A percentile compares a stretch with the other conserved stretches of the same genome.
phyloP scores from a whole-genome alignment of 2,329 filamentous ascomycete species.

The Fusarium pseudoanthophilum region DNA sequence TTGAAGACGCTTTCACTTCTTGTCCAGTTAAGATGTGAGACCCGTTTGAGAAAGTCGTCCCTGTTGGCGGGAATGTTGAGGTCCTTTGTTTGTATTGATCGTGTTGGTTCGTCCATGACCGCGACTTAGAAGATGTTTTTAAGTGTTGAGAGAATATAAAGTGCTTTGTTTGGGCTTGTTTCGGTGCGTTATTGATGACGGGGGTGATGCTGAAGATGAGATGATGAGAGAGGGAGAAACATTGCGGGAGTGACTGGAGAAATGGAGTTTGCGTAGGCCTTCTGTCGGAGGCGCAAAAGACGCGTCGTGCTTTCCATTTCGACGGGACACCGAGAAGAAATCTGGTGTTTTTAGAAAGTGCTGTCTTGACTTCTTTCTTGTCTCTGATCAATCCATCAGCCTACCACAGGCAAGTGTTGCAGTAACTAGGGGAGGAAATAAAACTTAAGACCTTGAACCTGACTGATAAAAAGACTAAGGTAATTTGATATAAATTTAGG shows the following conservation, averaged over 20 bases:
- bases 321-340: rapidly evolving
- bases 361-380: not conserved
- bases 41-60: no score
- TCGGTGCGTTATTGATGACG: not conserved
- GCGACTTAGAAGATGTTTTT: not conserved
- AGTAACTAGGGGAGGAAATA: not conserved
- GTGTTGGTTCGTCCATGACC: not conserved
- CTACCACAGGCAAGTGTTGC: not conserved
- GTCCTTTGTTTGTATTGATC: no score
- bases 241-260: not conserved
- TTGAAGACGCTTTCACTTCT: no score
- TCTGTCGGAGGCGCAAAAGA: rapidly evolving
- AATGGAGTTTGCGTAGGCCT: rapidly evolving
- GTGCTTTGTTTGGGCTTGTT: not conserved
- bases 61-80: no score
- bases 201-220: no score
- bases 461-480: no score
- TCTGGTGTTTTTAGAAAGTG: not conserved
- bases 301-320: not conserved
- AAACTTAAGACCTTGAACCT: no score
- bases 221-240: not conserved
- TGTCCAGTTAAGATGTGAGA: no score
- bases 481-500: no score
- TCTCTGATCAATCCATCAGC: not conserved
- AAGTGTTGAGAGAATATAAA: not conserved